phyloP scores from a whole-genome alignment of 768 basidiomycete genomes.

The Collybia mongolica region DNA sequence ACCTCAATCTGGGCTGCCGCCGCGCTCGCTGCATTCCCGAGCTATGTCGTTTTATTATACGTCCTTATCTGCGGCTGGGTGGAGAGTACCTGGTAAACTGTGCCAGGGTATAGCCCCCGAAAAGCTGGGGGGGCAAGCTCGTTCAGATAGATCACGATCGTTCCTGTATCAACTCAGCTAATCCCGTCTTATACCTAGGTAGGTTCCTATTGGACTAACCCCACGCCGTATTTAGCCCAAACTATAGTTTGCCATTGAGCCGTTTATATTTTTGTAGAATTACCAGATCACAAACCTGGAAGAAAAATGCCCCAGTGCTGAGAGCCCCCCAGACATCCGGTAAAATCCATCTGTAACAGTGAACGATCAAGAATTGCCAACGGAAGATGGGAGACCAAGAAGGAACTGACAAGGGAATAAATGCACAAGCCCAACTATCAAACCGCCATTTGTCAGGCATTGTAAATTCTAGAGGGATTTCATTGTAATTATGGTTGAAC shows the following conservation, averaged over 20 bases:
- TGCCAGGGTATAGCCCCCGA: slow-evolving; percentile 63
- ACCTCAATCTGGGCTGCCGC: slow-evolving; percentile 17
- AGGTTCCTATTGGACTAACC: slow-evolving; percentile 23
- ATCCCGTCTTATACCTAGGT: neutral
- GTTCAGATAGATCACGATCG: slow-evolving; percentile 52
- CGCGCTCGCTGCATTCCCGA: slow-evolving; percentile 44
- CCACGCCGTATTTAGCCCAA: slow-evolving; percentile 72
- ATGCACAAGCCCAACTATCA: slow-evolving; percentile 10
- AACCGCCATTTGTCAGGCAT: neutral
- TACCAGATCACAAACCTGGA: slow-evolving; percentile 19
- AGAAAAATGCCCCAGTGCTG: slow-evolving; percentile 63
- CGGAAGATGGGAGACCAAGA: neutral
- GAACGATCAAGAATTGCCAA: neutral
- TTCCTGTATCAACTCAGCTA: slow-evolving; percentile 1
- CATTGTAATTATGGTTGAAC: neutral
- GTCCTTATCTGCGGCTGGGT: too few relatives aligned
- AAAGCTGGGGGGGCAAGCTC: slow-evolving; percentile 70
- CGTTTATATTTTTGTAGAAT: neutral
- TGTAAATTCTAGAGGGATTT: neutral
- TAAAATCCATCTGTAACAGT: slow-evolving; percentile 53
- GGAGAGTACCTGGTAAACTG: slow-evolving; percentile 47
- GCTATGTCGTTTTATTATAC: neutral
- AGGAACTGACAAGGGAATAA: slow-evolving; percentile 11
- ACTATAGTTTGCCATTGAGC: slow-evolving; percentile 30
- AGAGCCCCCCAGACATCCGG: slow-evolving; percentile 52